phyloP scores from a whole-genome alignment of 2,329 filamentous ascomycete genomes.

The Corynespora cassiicola region DNA sequence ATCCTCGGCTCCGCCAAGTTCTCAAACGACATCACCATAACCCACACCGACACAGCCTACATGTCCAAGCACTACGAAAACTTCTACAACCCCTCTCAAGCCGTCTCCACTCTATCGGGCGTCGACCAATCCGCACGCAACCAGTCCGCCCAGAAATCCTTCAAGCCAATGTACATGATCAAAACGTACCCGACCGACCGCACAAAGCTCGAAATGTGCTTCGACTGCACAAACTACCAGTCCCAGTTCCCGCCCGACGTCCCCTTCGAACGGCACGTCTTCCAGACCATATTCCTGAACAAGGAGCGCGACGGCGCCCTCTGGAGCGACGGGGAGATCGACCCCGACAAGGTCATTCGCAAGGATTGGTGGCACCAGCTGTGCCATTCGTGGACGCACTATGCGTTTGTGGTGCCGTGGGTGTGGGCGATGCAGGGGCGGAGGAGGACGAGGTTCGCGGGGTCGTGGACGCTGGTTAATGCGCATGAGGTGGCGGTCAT shows the following conservation, averaged over 20 bases:
- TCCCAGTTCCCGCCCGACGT: conserved; percentile 68
- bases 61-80: conserved; percentile 74
- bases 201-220: conserved; percentile 67
- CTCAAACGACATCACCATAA: conserved; percentile 74
- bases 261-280: conserved; percentile 67
- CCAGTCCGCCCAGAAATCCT: conserved; percentile 57
- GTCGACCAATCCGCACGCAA: conserved; percentile 50
- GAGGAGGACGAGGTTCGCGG: conserved; percentile 68
- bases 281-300: conserved; percentile 73
- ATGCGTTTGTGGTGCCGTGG: conserved; percentile 70
- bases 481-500: conserved; percentile 75
- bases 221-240: conserved; percentile 79
- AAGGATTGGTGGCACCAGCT: conserved; percentile 74
- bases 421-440: conserved; percentile 75
- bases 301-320: conserved; percentile 60
- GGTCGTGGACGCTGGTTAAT: conserved; percentile 73
- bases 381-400: conserved; percentile 69
- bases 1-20: conserved; percentile 76
- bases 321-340: conserved; percentile 67
- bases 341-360: conserved; percentile 65
- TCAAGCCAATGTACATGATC: conserved; percentile 71
- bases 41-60: conserved; percentile 69
- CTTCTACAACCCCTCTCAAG: conserved; percentile 58
- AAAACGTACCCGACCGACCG: conserved; percentile 64
- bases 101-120: conserved; percentile 49